Conservation (phyloP, 768 basidiomycete genomes). For the Leccinellum rugosiceps region DNA sequence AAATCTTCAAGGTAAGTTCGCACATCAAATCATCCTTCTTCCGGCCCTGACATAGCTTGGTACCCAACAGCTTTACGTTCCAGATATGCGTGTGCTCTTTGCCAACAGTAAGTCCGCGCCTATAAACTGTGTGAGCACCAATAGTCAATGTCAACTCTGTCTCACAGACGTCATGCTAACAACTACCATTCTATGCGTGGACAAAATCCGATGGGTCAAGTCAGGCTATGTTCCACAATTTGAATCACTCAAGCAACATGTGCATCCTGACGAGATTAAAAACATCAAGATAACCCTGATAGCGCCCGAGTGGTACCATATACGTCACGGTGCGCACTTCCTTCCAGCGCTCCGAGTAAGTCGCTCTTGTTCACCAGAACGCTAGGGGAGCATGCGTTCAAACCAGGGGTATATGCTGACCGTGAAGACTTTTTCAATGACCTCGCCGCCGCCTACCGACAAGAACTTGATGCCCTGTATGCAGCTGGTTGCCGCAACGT, state of each 20-base stretch:
- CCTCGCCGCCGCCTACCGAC: not conserved
- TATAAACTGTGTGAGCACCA: not conserved
- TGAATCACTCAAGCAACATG: slow-evolving; percentile 55
- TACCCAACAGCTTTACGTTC: slow-evolving; percentile 23
- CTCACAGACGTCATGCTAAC: slow-evolving; percentile 19
- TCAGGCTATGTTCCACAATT: slow-evolving; percentile 45
- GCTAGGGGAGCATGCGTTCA: not conserved
- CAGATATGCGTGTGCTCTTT: slow-evolving; percentile 21
- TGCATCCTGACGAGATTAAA: slow-evolving; percentile 24
- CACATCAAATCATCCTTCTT: not conserved
- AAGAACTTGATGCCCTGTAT: not conserved
- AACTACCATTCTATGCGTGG: slow-evolving; percentile 29
- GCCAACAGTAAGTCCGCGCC: slow-evolving; percentile 10
- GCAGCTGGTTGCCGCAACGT: not conserved
- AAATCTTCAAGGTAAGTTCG: not conserved
- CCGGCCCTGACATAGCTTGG: not conserved
- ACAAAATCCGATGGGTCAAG: not conserved
- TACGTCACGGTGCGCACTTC: slow-evolving; percentile 50
- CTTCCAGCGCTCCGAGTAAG: not conserved
- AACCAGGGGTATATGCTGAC: slow-evolving; percentile 11
- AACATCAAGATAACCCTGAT: slow-evolving; percentile 70
- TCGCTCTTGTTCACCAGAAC: not conserved
- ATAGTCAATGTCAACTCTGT: not conserved
- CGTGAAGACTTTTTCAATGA: slow-evolving; percentile 44
- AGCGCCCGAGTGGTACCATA: slow-evolving; percentile 70